Base-by-base conservation (phyloP, 192 early-diverging fungal species). In the Coemansia nantahalensis region DNA sequence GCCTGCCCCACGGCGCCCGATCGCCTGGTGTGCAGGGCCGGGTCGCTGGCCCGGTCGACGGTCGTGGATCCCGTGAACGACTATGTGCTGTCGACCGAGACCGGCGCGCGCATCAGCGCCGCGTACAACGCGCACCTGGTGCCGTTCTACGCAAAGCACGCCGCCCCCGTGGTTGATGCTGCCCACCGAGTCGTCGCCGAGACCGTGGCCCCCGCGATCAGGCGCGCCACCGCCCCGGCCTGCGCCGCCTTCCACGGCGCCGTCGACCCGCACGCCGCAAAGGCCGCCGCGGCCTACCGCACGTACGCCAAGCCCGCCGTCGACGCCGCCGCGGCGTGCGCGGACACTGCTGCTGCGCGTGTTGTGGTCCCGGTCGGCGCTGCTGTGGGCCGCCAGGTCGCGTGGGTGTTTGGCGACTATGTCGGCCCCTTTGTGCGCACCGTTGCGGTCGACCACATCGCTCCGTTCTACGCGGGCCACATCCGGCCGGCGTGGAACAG, bases 41-140 rank as follows among this genome's bases (percentile, higher is more conserved):
- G 64, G 32, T 39, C 61, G 10, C 12, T 51, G 32, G 62, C 52
- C 19, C 37, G 47, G 13, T 48, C 35, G 21, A 30, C 45, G 3
- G 2, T 77, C 8, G 51, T 69, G 14, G 35, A 45, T 6, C 73
- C 73, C 11, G 44, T 65, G 23, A 44, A 56, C 36, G 54, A 26
- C 39, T 32, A 50, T 13, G 44, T 57, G 4, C 28, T 68, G 21
- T 33, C 48, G 12, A 77, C 73, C 21, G 66, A 68, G 37, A 64
- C 67, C 8, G 73, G 73, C 21, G 53, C 73, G 10, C 65, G 73
- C 21, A 43, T 69, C 48, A 51, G 51, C 37, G 35, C 60, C 4
- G 73, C 73, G 5, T 77, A 69, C 48, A 56, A 60, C 18, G 73
- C 66, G n/a, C 73, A 77, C 21, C 51, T 77, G 16, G 73, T 45